Percentiles rank a stretch among this genome's conserved stretches.
phyloP scores from a whole-genome alignment of 805 yeast species.

The Cyberlindnera nakhonratchasimensis region DNA sequence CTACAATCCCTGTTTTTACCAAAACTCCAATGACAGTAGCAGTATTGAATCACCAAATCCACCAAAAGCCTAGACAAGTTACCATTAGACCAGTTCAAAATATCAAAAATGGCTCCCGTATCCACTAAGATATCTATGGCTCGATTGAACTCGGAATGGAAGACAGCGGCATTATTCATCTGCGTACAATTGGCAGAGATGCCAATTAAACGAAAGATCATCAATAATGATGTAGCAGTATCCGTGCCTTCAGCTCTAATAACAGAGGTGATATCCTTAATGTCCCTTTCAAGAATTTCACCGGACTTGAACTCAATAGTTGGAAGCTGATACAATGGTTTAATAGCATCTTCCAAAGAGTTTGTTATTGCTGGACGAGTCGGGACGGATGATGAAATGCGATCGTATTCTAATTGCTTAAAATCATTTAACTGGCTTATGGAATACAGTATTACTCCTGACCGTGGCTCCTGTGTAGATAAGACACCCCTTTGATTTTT shows the following conservation, averaged over 20 bases:
- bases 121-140: slow-evolving; percentile 41
- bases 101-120: slow-evolving; percentile 33
- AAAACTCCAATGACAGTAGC: slow-evolving; percentile 44
- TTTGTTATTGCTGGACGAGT: not conserved
- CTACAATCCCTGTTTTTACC: slow-evolving; percentile 16
- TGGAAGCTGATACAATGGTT: slow-evolving; percentile 11
- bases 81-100: slow-evolving; percentile 25
- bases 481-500: not conserved
- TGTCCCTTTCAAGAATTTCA: slow-evolving; percentile 27
- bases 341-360: slow-evolving; percentile 3
- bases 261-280: slow-evolving; percentile 22
- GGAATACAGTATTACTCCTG: slow-evolving; percentile 15
- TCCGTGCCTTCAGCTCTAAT: not conserved
- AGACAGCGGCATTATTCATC: slow-evolving; percentile 36
- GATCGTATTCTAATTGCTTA: slow-evolving; percentile 20
- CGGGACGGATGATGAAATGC: slow-evolving; percentile 12
- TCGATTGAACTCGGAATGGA: slow-evolving; percentile 35
- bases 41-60: slow-evolving; percentile 42
- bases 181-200: slow-evolving; percentile 32
- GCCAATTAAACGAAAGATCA: slow-evolving; percentile 32
- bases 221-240: slow-evolving; percentile 27
- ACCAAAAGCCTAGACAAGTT: slow-evolving; percentile 32
- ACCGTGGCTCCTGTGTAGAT: not conserved
- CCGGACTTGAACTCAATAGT: slow-evolving; percentile 23
- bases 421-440: slow-evolving; percentile 18